Evolutionary conservation across 768 basidiomycete genomes (phyloP).

Genomic region (Amanita subjunquillea): DNA sequence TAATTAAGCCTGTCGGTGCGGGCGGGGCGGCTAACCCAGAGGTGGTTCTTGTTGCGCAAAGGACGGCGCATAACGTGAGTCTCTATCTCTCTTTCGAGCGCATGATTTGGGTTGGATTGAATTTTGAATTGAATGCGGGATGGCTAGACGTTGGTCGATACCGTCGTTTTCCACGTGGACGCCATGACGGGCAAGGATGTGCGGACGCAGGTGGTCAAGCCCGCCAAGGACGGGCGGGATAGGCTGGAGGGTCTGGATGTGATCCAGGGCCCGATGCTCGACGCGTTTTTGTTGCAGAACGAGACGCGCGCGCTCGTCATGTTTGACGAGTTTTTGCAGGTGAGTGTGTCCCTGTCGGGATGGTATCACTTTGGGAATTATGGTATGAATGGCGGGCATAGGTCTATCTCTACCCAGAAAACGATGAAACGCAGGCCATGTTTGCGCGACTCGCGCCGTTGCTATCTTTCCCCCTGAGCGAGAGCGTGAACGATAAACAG

Average conservation of each 20-base stretch:
- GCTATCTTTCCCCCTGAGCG: conserved; percentile 48
- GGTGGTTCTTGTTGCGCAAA: conserved; percentile 52
- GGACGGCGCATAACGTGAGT: conserved; percentile 53
- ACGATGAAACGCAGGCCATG: conserved; percentile 26
- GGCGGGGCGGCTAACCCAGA: conserved; percentile 29
- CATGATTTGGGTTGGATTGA: background rate
- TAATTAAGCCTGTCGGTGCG: conserved; percentile 35
- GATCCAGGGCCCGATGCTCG: conserved; percentile 47
- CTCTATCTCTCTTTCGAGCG: background rate
- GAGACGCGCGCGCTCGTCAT: conserved; percentile 45
- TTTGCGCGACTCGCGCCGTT: conserved; percentile 33
- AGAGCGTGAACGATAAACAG: conserved; percentile 13
- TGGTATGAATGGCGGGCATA: conserved; percentile 14
- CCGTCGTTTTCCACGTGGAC: conserved; percentile 68
- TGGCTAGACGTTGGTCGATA: conserved; percentile 49
- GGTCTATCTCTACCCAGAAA: conserved; percentile 64
- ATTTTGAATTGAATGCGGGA: conserved; percentile 2
- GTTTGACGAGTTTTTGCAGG: conserved; percentile 73
- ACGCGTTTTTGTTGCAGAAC: conserved; percentile 44
- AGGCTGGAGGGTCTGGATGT: conserved; percentile 50
- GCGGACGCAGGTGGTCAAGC: background rate
- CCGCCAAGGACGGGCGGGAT: conserved; percentile 5
- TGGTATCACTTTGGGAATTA: background rate
- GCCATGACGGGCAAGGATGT: conserved; percentile 70
- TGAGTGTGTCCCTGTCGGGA: conserved; percentile 16